Evolutionary conservation across 345 rosid species (phyloP), one percentile per base, ranked within the genome.

Genomic region (Dovyalis caffra): DNA sequence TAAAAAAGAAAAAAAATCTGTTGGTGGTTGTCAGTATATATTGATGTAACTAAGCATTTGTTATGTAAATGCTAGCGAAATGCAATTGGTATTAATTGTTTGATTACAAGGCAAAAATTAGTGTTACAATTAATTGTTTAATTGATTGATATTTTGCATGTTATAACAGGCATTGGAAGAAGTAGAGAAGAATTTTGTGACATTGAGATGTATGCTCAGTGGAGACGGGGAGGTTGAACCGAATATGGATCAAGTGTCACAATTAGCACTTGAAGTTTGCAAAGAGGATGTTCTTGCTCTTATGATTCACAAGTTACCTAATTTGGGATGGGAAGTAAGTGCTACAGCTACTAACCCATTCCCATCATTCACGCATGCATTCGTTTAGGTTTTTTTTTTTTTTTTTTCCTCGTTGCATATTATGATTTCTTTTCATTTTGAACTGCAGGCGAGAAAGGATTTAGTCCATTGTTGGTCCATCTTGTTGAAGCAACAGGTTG

Each of bases 201-300:
- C 85, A 53, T 76, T 91, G 84, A 89, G 91, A 82, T 86, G 86
- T 79, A 87, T 95, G 92, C 87, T 95, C 38, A 80, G 90, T 51
- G 99, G 99, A 73, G 99, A 95, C 80, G 92, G 87, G 51, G 99
- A 93, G 83, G 86, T 75, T 82, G 99, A 93, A 74, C 94, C 97
- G 68, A 89, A 89, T 72, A 76, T 74, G 32, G 98, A 92, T 53
- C 98, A 92, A 72, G 91, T 87, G 78, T 85, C 86, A 16, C 97
- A 89, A 80, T 74, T 93, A 65, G 91, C 88, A 33, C 65, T 81
- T 80, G 99, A 95, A 82, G 74, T 95, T 73, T 95, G 93, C 79
- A 91, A 91, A 77, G 99, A 93, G 90, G 92, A 87, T 85, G 90
- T 95, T 68, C 77, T 91, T 45, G 74, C 91, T 74, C 91, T 90